Percentiles rank a stretch among this genome's conserved stretches.
Conservation (phyloP, 2,329 filamentous ascomycete genomes). For the Aspergillus latus region DNA sequence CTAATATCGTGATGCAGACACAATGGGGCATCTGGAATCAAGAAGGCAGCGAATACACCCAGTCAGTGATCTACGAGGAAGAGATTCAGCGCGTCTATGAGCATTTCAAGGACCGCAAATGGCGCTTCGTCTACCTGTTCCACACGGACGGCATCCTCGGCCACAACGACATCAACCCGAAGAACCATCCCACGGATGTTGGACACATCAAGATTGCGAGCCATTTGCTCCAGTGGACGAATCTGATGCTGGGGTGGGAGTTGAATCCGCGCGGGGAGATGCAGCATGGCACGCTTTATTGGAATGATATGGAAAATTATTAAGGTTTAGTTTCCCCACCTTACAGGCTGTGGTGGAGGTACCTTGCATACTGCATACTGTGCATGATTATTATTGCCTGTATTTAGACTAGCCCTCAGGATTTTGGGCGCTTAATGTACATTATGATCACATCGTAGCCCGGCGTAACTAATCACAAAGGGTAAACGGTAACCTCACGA, state of each 20-base stretch:
- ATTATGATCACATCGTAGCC: background rate
- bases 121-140: slow-evolving; percentile 60
- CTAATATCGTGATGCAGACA: slow-evolving; percentile 35
- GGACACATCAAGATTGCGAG: slow-evolving; percentile 62
- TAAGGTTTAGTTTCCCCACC: slow-evolving; percentile 23
- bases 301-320: slow-evolving; percentile 53
- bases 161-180: slow-evolving; percentile 61
- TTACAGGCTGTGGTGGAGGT: background rate
- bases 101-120: slow-evolving; percentile 50
- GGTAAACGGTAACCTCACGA: too few species aligned
- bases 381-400: background rate
- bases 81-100: slow-evolving; percentile 54
- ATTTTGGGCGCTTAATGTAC: background rate
- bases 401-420: background rate
- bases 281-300: slow-evolving; percentile 52
- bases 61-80: slow-evolving; percentile 49
- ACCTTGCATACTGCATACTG: background rate
- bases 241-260: slow-evolving; percentile 57
- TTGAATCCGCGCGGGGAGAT: slow-evolving; percentile 58
- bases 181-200: slow-evolving; percentile 61
- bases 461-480: too few species aligned
- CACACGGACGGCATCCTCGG: slow-evolving; percentile 62
- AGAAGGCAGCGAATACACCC: slow-evolving; percentile 52
- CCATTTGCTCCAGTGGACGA: slow-evolving; percentile 59
- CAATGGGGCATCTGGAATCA: slow-evolving; percentile 57